phyloP scores from a whole-genome alignment of 106 monocot species.

The Allium sativum region DNA sequence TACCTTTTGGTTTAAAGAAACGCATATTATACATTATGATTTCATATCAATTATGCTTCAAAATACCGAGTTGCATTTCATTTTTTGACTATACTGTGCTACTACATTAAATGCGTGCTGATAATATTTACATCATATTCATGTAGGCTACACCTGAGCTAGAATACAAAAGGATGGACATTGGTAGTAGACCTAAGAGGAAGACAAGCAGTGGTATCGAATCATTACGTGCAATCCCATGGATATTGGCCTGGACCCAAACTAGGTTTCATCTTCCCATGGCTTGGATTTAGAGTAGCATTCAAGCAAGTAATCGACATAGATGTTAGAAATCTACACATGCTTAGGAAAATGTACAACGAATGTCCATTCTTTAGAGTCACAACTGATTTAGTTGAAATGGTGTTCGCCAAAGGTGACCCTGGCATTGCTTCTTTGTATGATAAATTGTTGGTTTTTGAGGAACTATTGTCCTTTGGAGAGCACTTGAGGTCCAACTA shows the following conservation, averaged over 20 bases:
- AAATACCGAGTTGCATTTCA: neutral
- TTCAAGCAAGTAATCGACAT: slow-evolving; percentile 61
- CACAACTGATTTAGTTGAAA: slow-evolving; percentile 93
- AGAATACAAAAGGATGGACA: slow-evolving; percentile 99
- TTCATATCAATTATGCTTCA: too few relatives aligned
- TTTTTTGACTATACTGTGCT: neutral
- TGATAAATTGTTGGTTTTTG: slow-evolving; percentile 87
- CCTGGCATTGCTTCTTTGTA: slow-evolving; percentile 87
- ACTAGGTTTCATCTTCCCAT: slow-evolving; percentile 97
- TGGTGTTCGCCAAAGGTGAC: slow-evolving; percentile 98
- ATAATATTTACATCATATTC: too few relatives aligned
- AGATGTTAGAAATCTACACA: slow-evolving; percentile 59
- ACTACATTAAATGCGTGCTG: too few relatives aligned
- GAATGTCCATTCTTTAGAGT: slow-evolving; percentile 98
- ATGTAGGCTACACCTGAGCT: slow-evolving; percentile 85
- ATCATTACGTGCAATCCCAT: slow-evolving; percentile 94
- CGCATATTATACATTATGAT: too few relatives aligned
- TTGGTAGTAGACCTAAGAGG: slow-evolving; percentile 92
- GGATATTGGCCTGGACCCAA: slow-evolving; percentile 99
- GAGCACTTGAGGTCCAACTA: slow-evolving; percentile 58
- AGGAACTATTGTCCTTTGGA: slow-evolving; percentile 75
- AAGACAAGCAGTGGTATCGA: slow-evolving; percentile 97
- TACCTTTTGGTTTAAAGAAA: too few relatives aligned
- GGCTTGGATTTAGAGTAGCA: slow-evolving; percentile 92
- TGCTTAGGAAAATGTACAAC: slow-evolving; percentile 82